Evolutionary conservation across 306 rosid genomes (phyloP), one percentile per base, ranked within the genome.

Genomic region (Leucaena leucocephala): DNA sequence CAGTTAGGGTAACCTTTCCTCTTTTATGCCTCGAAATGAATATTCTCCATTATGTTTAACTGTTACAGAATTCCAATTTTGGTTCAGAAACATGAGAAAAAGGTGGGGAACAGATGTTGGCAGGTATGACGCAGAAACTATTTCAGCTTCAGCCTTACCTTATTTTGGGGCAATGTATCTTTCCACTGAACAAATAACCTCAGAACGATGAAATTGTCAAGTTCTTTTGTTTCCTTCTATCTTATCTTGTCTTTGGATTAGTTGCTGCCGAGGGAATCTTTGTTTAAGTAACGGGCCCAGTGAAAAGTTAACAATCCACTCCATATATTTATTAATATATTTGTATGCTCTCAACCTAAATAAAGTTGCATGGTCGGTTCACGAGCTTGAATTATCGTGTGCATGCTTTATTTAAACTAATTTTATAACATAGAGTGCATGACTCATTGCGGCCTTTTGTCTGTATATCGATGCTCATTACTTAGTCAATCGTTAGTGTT

Each of bases 371-470:
- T 52, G 77, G 57, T 59, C 45, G 78, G 78, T 78, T 76, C 76
- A 65, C 65, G 72, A 68, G 84, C 85, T 82, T 58, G 80, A 84
- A 78, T 49, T 71, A 85, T 64, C 69, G 77, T 81, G 77, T 81
- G 80, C 82, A 77, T 81, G 81, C 75, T 86, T 78, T 70, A 75
- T 75, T 68, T 78, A 77, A 80, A 64, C 43, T 78, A 83, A 61
- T 77, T 83, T 80, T 50, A 45, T 87, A 81, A 81, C 81, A n/a
- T 85, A 89, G 91, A 74, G 80, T 79, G 71, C 66, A 85, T 91
- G 94, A 86, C 90, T 88, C 90, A 92, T 83, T 85, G 85, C 86
- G 83, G 92, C 87, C 68, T 58, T 83, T 84, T 90, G 91, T 90
- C 87, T 82, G 42, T 71, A 86, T 72, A 83, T 83, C 69, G 84